Evolutionary conservation across 331 rosid species (phyloP).

Genomic region (Pyracantha coccinea): DNA sequence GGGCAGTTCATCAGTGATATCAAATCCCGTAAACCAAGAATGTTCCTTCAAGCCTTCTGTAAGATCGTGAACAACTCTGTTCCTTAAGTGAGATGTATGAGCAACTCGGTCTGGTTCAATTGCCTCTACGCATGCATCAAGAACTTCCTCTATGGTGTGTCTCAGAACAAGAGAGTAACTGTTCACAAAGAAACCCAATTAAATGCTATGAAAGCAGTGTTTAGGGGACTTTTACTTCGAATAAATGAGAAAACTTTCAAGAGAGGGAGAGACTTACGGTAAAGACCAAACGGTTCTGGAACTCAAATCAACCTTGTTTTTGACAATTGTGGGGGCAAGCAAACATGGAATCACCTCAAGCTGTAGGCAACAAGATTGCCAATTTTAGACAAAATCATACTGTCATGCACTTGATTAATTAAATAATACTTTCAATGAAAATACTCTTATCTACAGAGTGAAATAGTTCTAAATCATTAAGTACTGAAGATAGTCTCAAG

Average conservation of each 20-base stretch:
- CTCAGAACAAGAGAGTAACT: slow-evolving; percentile 92
- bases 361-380: slow-evolving; percentile 40
- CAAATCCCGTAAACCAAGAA: slow-evolving; percentile 78
- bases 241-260: not conserved
- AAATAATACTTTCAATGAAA: not conserved
- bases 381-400: slow-evolving; percentile 14
- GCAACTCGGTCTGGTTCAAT: slow-evolving; percentile 76
- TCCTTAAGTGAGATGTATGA: slow-evolving; percentile 63
- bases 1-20: slow-evolving; percentile 62
- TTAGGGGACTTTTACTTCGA: not conserved
- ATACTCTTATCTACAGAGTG: not conserved
- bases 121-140: slow-evolving; percentile 82
- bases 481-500: not conserved
- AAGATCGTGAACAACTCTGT: slow-evolving; percentile 60
- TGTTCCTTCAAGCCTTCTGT: slow-evolving; percentile 60
- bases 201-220: not conserved
- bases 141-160: slow-evolving; percentile 97
- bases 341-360: slow-evolving; percentile 90
- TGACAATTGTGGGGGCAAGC: slow-evolving; percentile 51
- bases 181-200: slow-evolving; percentile 17
- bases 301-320: slow-evolving; percentile 35
- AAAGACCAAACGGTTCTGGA: slow-evolving; percentile 80
- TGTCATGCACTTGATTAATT: not conserved
- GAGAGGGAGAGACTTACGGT: slow-evolving; percentile 58
- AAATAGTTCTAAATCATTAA: not conserved